Percentiles rank a stretch among this genome's conserved stretches.
Evolutionary conservation across 306 rosid genomes (phyloP).

Genomic region (Prunus campanulata): DNA sequence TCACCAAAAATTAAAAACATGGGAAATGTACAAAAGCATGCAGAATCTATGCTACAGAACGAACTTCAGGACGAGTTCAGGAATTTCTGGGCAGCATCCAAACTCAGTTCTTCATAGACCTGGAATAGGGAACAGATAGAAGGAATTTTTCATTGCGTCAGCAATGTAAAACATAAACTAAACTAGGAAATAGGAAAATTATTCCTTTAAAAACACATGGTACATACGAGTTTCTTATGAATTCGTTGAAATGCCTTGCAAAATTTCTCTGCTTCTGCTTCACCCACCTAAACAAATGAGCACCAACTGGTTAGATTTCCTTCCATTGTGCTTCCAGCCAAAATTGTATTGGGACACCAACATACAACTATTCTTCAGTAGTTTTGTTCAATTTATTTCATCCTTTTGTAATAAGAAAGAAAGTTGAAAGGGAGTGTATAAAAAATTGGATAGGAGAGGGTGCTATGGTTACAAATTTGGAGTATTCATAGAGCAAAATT

Average conservation of each 20-base stretch:
- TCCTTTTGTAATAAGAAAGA: background rate
- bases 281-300: slow-evolving; percentile 52
- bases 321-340: background rate
- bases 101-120: slow-evolving; percentile 71
- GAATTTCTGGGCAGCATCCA: slow-evolving; percentile 56
- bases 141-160: background rate
- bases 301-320: slow-evolving; percentile 17
- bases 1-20: slow-evolving; percentile 14
- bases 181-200: background rate
- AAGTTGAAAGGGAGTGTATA: background rate
- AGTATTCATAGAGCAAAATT: background rate
- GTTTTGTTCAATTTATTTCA: background rate
- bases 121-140: slow-evolving; percentile 21
- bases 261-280: slow-evolving; percentile 66
- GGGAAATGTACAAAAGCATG: slow-evolving; percentile 15
- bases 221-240: slow-evolving; percentile 68
- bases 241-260: slow-evolving; percentile 65
- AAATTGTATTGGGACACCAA: background rate
- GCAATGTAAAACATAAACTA: background rate
- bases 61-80: slow-evolving; percentile 41
- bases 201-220: background rate
- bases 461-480: background rate
- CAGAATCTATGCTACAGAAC: slow-evolving; percentile 20
- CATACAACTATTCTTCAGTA: background rate
- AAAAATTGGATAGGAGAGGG: background rate